Evolutionary conservation across 1,284 basidiomycete species (phyloP).

Genomic region (Sanghuangporus baumii): DNA sequence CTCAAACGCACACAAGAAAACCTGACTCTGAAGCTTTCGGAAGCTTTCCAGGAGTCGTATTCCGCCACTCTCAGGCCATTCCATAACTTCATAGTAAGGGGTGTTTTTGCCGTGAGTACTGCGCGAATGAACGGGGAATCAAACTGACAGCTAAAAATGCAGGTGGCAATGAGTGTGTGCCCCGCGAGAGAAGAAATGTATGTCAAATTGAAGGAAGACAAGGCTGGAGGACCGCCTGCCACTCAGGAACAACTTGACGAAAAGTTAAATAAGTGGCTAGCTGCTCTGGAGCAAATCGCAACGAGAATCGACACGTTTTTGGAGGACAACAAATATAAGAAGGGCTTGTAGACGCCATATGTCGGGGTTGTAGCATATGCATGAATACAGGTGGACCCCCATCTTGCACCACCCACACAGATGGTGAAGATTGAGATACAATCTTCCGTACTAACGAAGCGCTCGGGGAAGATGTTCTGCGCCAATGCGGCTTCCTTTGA

Average conservation of each 20-base stretch:
- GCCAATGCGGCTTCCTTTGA: background rate
- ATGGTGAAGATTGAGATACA: background rate
- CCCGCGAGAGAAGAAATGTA: conserved; percentile 56
- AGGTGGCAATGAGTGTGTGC: conserved; percentile 62
- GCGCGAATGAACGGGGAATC: background rate
- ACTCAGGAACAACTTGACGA: conserved; percentile 11
- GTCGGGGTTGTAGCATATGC: background rate
- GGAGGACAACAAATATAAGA: conserved; percentile 6
- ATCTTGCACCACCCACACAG: background rate
- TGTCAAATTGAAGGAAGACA: conserved; percentile 37
- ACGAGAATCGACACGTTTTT: conserved; percentile 11
- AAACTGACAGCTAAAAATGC: background rate
- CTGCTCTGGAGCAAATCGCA: conserved; percentile 8
- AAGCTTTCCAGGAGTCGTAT: conserved; percentile 82
- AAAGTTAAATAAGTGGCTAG: conserved; percentile 12
- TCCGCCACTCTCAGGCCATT: conserved; percentile 77
- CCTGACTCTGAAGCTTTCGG: conserved; percentile 63
- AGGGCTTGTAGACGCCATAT: conserved; percentile 5
- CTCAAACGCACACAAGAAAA: conserved; percentile 72
- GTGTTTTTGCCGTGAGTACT: conserved; percentile 73
- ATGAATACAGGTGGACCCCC: background rate
- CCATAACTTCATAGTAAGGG: conserved; percentile 87
- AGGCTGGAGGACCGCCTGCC: conserved; percentile 4
- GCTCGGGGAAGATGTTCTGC: background rate
- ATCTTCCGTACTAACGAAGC: background rate